phyloP scores from a whole-genome alignment of 768 basidiomycete genomes.

The Lactifluus volemus region DNA sequence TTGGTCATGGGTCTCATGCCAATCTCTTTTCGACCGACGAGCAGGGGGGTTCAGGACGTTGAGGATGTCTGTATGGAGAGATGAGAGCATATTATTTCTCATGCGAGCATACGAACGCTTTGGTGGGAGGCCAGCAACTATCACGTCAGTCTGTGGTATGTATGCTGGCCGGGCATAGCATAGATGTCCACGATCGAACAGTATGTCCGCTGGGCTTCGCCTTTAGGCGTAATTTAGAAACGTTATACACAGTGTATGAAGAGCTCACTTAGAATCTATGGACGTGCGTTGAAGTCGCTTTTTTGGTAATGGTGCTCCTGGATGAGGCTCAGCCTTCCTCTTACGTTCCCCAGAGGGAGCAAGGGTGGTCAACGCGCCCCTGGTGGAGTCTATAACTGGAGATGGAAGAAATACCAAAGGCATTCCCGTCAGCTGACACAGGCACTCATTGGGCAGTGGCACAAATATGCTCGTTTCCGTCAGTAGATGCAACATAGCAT shows the following conservation, averaged over 20 bases:
- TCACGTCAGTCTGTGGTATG: constrained; percentile 39
- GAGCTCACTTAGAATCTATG: background rate
- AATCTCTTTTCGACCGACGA: constrained; percentile 24
- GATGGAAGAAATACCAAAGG: constrained; percentile 44
- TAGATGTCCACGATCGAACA: constrained; percentile 45
- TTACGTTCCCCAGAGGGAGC: constrained; percentile 1
- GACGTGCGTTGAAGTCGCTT: background rate
- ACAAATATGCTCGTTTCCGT: constrained; percentile 67
- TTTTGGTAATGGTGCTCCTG: background rate
- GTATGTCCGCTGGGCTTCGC: constrained; percentile 41
- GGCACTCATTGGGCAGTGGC: constrained; percentile 72
- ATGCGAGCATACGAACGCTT: constrained; percentile 41
- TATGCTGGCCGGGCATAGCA: constrained; percentile 60
- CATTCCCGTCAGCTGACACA: constrained; percentile 74
- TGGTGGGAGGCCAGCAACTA: constrained; percentile 58
- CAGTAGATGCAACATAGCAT: constrained; percentile 71
- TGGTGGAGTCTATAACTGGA: constrained; percentile 11
- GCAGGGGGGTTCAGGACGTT: constrained; percentile 47
- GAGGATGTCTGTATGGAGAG: constrained; percentile 45
- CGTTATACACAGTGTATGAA: background rate
- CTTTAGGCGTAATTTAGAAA: constrained; percentile 23
- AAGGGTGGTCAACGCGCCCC: background rate
- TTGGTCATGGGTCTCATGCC: constrained; percentile 32
- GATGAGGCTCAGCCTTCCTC: constrained; percentile 8
- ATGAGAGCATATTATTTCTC: background rate